Conservation (phyloP, 139 green algal genomes). For the Pleodorina starrii region DNA sequence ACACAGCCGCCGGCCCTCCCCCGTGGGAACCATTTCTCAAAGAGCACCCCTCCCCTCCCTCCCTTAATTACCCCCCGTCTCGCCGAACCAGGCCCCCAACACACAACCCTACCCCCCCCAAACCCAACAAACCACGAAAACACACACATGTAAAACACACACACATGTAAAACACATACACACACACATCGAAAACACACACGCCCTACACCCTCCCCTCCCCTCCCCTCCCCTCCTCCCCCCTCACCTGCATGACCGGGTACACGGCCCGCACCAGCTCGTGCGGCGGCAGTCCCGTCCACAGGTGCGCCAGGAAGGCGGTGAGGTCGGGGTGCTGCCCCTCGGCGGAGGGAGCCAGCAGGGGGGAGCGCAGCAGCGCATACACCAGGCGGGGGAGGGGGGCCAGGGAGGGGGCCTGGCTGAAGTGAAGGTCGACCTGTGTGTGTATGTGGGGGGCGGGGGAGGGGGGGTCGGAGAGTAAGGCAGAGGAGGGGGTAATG, state of each 20-base stretch:
- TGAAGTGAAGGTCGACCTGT: slow-evolving; percentile 81
- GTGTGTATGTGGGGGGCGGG: not conserved
- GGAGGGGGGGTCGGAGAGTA: not conserved
- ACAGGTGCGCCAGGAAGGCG: slow-evolving; percentile 74
- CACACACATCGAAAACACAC: no score
- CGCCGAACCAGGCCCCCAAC: no score
- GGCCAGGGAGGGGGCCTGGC: slow-evolving; percentile 67
- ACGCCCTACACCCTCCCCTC: no score
- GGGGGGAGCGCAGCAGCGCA: slow-evolving; percentile 80
- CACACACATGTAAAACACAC: no score
- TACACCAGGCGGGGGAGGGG: slow-evolving; percentile 89
- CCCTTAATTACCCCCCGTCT: no score
- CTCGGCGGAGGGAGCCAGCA: slow-evolving; percentile 52
- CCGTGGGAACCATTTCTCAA: no score
- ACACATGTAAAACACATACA: no score
- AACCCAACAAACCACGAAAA: no score
- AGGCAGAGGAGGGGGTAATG: no score
- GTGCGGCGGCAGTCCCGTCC: slow-evolving; percentile 75
- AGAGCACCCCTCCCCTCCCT: no score
- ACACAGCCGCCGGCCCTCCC: no score
- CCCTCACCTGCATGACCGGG: slow-evolving; percentile 66
- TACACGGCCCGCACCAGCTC: slow-evolving; percentile 87
- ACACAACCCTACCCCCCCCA: no score
- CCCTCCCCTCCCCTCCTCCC: not conserved
- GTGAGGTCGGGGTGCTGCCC: slow-evolving; percentile 80